Evolutionary conservation across 2,329 filamentous ascomycete species (phyloP).

Genomic region (Sordariomycetes sp.): DNA sequence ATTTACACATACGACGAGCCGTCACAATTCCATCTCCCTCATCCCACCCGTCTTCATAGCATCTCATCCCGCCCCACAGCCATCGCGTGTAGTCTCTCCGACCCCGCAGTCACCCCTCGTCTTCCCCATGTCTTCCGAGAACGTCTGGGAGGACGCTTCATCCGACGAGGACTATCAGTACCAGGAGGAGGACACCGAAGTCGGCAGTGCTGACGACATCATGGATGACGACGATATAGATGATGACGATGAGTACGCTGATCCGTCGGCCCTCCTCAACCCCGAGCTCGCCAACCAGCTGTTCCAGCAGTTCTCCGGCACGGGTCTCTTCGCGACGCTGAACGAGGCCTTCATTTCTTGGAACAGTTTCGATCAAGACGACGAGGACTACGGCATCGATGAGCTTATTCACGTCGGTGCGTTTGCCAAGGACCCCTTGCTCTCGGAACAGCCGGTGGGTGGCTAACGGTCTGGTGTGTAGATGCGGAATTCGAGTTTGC

Average conservation of each 20-base stretch:
- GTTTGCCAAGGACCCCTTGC: neutral
- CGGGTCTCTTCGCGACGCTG: neutral
- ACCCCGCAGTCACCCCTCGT: neutral
- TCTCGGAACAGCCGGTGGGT: neutral
- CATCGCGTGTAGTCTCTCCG: neutral
- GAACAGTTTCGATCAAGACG: constrained; percentile 13
- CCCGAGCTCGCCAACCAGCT: neutral
- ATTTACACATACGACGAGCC: neutral
- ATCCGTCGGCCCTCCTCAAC: neutral
- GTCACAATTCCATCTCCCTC: neutral
- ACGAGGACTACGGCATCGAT: constrained; percentile 9
- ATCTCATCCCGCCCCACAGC: neutral
- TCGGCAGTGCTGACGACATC: constrained; percentile 16
- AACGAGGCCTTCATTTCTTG: constrained; percentile 9
- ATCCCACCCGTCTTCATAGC: neutral
- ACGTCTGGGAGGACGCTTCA: neutral
- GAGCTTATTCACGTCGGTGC: neutral
- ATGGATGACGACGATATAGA: constrained; percentile 16
- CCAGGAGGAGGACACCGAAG: constrained; percentile 11
- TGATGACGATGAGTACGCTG: constrained; percentile 13
- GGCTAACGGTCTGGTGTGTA: neutral
- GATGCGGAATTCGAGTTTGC: neutral
- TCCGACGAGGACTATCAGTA: neutral
- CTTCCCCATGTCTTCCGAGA: neutral
- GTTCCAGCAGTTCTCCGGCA: neutral